Evolutionary conservation across 306 rosid genomes (phyloP).

Genomic region (Glycine tomentella): DNA sequence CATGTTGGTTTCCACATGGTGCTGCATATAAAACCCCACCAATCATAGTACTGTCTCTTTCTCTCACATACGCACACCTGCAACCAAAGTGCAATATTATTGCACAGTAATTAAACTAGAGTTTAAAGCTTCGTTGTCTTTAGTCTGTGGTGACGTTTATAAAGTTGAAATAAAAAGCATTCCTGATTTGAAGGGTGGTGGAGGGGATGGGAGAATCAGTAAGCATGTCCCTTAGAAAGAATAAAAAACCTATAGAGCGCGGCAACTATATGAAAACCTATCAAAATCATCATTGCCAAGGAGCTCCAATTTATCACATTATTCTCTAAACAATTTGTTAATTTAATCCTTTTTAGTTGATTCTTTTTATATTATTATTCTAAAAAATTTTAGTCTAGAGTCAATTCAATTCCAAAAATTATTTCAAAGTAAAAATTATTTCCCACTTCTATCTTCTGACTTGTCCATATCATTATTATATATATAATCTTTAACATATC

Average conservation of each 20-base stretch:
- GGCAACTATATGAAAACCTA: constrained; percentile 16
- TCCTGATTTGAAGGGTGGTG: constrained; percentile 72
- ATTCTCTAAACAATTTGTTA: too few relatives aligned
- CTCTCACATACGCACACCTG: constrained; percentile 38
- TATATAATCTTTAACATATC: too few relatives aligned
- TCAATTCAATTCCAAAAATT: too few relatives aligned
- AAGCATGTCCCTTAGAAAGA: constrained; percentile 51
- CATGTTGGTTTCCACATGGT: constrained; percentile 74
- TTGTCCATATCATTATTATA: too few relatives aligned
- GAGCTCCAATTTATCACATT: constrained; percentile 8
- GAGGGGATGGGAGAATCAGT: constrained; percentile 61
- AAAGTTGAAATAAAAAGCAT: constrained; percentile 48
- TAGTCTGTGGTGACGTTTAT: constrained; percentile 42
- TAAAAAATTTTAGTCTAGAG: too few relatives aligned
- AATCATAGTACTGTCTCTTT: constrained; percentile 45
- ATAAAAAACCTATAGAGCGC: too few relatives aligned
- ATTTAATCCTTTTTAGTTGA: too few relatives aligned
- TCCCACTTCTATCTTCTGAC: too few relatives aligned
- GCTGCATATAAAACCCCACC: constrained; percentile 46
- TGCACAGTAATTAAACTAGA: constrained; percentile 32
- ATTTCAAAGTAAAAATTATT: too few relatives aligned
- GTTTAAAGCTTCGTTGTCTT: constrained; percentile 49
- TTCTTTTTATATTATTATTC: too few relatives aligned
- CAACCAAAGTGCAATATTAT: constrained; percentile 45
- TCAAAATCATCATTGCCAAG: constrained; percentile 33